A percentile compares a stretch with the other conserved stretches of the same genome.
phyloP scores from a whole-genome alignment of 2,329 filamentous ascomycete species.

The Colletotrichum acutatum region DNA sequence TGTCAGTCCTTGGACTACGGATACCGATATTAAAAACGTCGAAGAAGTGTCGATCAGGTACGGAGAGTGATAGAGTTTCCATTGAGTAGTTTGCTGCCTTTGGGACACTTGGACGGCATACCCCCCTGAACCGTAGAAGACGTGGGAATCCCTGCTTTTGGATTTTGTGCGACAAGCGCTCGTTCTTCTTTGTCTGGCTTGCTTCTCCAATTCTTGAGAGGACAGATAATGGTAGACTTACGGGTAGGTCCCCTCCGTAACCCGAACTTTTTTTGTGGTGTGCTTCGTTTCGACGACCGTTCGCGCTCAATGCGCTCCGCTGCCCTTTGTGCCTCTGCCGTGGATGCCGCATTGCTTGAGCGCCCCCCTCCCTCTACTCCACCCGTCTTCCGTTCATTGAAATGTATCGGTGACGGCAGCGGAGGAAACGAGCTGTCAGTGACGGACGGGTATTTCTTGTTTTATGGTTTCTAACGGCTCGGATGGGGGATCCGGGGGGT shows the following conservation, averaged over 20 bases:
- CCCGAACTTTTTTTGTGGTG: not conserved
- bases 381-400: not conserved
- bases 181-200: not conserved
- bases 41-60: not conserved
- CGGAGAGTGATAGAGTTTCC: not conserved
- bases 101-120: not conserved
- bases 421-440: slow-evolving; percentile 20
- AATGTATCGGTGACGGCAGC: not conserved
- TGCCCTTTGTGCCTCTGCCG: slow-evolving; percentile 6
- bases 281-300: slow-evolving; percentile 32
- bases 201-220: not conserved
- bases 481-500: slow-evolving; percentile 2
- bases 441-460: not conserved
- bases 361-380: not conserved
- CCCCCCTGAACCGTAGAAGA: not conserved
- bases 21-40: not conserved
- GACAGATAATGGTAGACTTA: slow-evolving; percentile 9
- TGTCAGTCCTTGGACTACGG: too few relatives aligned
- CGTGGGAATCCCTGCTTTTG: slow-evolving; percentile 17
- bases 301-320: slow-evolving; percentile 25
- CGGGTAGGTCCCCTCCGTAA: too few relatives aligned
- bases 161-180: not conserved
- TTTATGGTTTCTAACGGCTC: not conserved
- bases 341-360: not conserved
- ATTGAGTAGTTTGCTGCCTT: not conserved